Percentiles rank a stretch among this genome's conserved stretches.
Evolutionary conservation across 495 filamentous ascomycete species (phyloP).

Genomic region (Apiosordaria backusii): DNA sequence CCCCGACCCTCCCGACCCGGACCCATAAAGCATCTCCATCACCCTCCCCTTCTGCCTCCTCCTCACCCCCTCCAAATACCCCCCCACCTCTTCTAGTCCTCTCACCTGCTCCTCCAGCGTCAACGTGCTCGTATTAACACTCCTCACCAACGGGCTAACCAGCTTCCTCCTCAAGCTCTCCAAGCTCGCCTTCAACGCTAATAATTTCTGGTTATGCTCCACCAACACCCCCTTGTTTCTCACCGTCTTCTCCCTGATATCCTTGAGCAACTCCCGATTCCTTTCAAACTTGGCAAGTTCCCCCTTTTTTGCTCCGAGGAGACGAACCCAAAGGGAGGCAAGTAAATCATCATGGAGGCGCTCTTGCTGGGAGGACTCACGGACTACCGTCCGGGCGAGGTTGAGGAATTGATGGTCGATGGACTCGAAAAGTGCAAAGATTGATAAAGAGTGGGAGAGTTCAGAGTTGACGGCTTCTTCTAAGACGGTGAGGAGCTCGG

Average conservation of each 20-base stretch:
- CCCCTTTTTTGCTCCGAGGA: slow-evolving; percentile 67
- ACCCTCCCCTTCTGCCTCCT: slow-evolving; percentile 77
- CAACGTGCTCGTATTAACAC: slow-evolving; percentile 61
- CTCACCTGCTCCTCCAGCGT: slow-evolving; percentile 79
- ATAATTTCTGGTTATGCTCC: slow-evolving; percentile 75
- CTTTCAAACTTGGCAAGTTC: slow-evolving; percentile 82
- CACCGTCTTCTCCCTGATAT: slow-evolving; percentile 75
- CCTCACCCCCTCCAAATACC: slow-evolving; percentile 67
- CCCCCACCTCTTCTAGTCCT: slow-evolving; percentile 73
- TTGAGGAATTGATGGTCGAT: slow-evolving; percentile 88
- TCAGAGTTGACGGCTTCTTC: slow-evolving; percentile 86
- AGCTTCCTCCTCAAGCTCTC: slow-evolving; percentile 74
- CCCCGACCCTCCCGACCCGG: slow-evolving; percentile 21
- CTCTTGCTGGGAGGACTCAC: slow-evolving; percentile 76
- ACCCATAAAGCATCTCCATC: slow-evolving; percentile 74
- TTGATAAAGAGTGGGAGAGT: slow-evolving; percentile 65
- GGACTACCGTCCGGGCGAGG: slow-evolving; percentile 77
- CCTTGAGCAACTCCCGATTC: slow-evolving; percentile 70
- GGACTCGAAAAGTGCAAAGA: slow-evolving; percentile 80
- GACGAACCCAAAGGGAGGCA: slow-evolving; percentile 76
- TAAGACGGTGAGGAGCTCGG: slow-evolving; percentile 78
- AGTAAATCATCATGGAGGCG: slow-evolving; percentile 74
- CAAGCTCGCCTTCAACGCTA: slow-evolving; percentile 74
- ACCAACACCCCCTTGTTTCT: slow-evolving; percentile 80
- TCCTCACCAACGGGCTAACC: slow-evolving; percentile 73